A percentile compares a stretch with the other conserved stretches of the same genome.
These are phyloP conservation scores for Plasmodium inui DNA, from an alignment of 169 alveolate species.

Conservation along the genomic window DNA sequence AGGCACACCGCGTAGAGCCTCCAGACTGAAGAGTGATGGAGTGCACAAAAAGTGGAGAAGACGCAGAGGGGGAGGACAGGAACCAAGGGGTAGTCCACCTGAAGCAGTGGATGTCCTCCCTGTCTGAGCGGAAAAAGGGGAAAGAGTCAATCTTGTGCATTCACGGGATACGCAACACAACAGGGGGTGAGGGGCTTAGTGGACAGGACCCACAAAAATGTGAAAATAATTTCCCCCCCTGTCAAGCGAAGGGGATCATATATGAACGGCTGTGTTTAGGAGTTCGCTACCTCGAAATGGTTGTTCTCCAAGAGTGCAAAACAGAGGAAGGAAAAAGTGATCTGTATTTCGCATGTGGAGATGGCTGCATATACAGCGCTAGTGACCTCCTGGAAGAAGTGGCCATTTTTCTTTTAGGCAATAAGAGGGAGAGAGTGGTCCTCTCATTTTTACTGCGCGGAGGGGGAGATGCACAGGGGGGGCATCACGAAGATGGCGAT, in stretches of 20 bases:
- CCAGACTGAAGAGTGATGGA: not conserved
- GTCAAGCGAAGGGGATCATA: not conserved
- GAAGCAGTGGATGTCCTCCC: not conserved
- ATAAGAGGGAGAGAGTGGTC: slow-evolving; percentile 11
- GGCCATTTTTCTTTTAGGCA: slow-evolving; percentile 8
- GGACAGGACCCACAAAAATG: not conserved
- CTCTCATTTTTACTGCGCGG: slow-evolving; percentile 16
- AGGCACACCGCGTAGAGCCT: not conserved
- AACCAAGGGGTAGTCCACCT: not conserved
- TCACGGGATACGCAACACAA: not conserved
- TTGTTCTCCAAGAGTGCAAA: not conserved
- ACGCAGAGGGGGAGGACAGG: not conserved
- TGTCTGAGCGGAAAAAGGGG: not conserved
- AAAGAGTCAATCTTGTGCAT: not conserved
- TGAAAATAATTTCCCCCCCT: not conserved
- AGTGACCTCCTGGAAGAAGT: slow-evolving; percentile 23
- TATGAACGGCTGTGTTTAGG: slow-evolving; percentile 42
- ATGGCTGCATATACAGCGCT: not conserved
- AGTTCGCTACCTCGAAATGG: slow-evolving; percentile 32
- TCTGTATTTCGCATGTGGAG: slow-evolving; percentile 17
- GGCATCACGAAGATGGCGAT: not conserved
- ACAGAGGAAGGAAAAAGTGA: not conserved
- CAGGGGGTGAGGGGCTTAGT: not conserved
- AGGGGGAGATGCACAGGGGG: not conserved
- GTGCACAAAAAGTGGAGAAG: not conserved